A percentile compares a stretch with the other conserved stretches of the same genome.
phyloP scores from a whole-genome alignment of 78 protist genomes.

The Cavenderia fasciculata region DNA sequence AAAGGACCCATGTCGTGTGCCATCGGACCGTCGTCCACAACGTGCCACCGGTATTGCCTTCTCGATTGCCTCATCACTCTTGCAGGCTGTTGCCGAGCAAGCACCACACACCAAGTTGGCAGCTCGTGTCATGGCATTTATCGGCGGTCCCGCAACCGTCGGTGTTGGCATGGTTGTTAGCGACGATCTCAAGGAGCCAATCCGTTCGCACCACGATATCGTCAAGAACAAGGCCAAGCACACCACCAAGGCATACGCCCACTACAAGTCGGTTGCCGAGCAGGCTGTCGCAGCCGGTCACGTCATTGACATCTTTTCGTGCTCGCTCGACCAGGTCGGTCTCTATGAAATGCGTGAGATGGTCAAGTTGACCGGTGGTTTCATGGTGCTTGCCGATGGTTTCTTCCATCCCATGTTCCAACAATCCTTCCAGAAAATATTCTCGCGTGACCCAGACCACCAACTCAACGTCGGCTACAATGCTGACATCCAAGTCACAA shows the following conservation, averaged over 20 bases:
- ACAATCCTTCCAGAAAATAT: conserved; percentile 87
- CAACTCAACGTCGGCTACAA: conserved; percentile 40
- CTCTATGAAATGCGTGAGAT: conserved; percentile 89
- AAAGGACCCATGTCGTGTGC: conserved; percentile 96
- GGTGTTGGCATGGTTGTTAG: conserved; percentile 94
- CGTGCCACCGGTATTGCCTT: conserved; percentile 97
- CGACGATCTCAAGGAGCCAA: conserved; percentile 84
- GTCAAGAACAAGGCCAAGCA: conserved; percentile 84
- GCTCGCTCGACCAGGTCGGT: conserved; percentile 95
- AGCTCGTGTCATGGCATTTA: conserved; percentile 93
- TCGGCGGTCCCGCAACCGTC: conserved; percentile 95
- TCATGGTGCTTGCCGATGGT: conserved; percentile 91
- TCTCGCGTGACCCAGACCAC: conserved; percentile 39
- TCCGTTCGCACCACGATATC: conserved; percentile 94
- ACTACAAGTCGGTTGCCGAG: conserved; percentile 72
- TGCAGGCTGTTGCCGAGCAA: conserved; percentile 80
- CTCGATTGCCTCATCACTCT: conserved; percentile 91
- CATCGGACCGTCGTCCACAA: conserved; percentile 82
- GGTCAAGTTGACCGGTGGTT: conserved; percentile 83
- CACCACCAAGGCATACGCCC: conserved; percentile 71
- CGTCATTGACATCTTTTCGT: conserved; percentile 89
- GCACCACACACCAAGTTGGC: conserved; percentile 87
- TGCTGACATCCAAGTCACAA: conserved; percentile 52
- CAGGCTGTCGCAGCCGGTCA: conserved; percentile 86
- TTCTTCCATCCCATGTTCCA: conserved; percentile 89